phyloP scores from a whole-genome alignment of 768 basidiomycete species.

The Termitomyces sp. region DNA sequence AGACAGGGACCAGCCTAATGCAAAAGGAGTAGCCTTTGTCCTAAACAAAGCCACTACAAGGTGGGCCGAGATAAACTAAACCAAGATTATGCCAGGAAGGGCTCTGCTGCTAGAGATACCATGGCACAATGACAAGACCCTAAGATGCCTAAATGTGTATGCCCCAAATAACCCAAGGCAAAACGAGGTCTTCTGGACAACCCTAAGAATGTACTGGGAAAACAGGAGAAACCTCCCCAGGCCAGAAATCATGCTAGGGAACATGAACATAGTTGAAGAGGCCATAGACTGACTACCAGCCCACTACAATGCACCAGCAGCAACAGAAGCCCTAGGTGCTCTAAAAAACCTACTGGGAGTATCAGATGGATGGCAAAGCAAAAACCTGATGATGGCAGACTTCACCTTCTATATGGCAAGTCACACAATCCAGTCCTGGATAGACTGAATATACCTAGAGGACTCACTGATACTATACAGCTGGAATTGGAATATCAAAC shows the following conservation, averaged over 20 bases:
- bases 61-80: slow-evolving; percentile 17
- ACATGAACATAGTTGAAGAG: too few species aligned
- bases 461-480: not conserved
- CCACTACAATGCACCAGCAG: too few species aligned
- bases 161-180: not conserved
- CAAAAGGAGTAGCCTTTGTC: slow-evolving; percentile 29
- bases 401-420: not conserved
- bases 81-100: too few species aligned
- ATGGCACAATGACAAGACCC: slow-evolving; percentile 1
- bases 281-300: too few species aligned
- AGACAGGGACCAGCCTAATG: slow-evolving; percentile 13
- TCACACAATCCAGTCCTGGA: not conserved
- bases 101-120: slow-evolving; percentile 5
- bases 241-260: slow-evolving; percentile 33
- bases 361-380: slow-evolving; percentile 1
- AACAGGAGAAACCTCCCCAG: not conserved
- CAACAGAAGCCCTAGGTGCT: too few species aligned
- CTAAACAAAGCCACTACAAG: slow-evolving; percentile 25
- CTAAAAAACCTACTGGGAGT: too few species aligned
- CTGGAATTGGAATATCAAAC: slow-evolving; percentile 9
- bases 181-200: not conserved
- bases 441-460: slow-evolving; percentile 9
- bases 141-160: not conserved
- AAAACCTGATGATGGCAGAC: not conserved
- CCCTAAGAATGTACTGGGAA: fast-evolving